These are phyloP conservation scores for Closterium sp. DNA, from an alignment of 139 green algal genomes.

Conservation along the genomic window DNA sequence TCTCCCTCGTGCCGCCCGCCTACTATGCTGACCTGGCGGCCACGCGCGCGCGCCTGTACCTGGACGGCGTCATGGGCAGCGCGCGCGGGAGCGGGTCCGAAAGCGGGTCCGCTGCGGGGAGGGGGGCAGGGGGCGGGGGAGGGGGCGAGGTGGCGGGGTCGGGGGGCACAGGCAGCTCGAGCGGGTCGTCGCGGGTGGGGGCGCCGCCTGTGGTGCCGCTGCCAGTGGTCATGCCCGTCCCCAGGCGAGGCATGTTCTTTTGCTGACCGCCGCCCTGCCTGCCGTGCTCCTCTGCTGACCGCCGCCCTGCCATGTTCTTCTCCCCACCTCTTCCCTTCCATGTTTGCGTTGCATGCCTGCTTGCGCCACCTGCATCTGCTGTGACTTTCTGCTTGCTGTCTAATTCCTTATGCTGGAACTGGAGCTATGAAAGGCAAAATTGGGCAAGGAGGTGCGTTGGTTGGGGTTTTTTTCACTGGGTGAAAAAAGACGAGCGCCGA, in stretches of 20 bases:
- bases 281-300: not conserved
- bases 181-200: not conserved
- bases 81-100: not conserved
- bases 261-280: not conserved
- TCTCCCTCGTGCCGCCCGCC: slow-evolving; percentile 51
- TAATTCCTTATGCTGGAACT: too few relatives aligned
- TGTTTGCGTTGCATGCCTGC: not conserved
- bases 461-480: too few relatives aligned
- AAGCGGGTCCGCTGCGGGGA: not conserved
- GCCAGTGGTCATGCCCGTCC: not conserved
- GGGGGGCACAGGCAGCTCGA: not conserved
- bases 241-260: slow-evolving; percentile 12
- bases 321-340: not conserved
- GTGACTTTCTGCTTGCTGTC: too few relatives aligned
- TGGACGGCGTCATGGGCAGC: not conserved
- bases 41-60: slow-evolving; percentile 21
- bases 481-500: too few relatives aligned
- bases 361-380: too few relatives aligned
- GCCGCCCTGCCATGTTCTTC: not conserved
- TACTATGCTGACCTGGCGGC: slow-evolving; percentile 41
- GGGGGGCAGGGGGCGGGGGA: not conserved
- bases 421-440: too few relatives aligned
- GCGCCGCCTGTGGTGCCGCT: not conserved
- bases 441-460: too few relatives aligned
- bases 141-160: not conserved